Evolutionary conservation across 1,139 yeast genomes (phyloP).

Genomic region (Zygosaccharomyces sapae): DNA sequence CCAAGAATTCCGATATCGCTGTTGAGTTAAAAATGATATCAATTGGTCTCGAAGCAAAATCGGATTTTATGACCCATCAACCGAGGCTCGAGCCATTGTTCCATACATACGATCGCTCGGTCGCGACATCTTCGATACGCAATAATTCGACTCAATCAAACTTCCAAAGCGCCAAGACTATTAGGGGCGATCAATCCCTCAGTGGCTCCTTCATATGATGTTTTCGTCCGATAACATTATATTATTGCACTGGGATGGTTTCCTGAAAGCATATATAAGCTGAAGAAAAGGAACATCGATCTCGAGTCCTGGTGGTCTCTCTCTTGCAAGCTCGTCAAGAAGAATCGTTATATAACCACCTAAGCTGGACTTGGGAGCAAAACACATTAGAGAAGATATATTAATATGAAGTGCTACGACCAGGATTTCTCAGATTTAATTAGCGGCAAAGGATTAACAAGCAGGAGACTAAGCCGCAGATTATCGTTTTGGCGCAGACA

Average conservation of each 20-base stretch:
- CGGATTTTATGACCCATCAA: neutral
- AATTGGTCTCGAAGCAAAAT: neutral
- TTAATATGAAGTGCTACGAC: neutral
- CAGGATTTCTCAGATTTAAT: neutral
- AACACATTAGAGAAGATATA: neutral
- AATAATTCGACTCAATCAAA: too few species aligned
- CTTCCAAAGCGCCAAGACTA: too few species aligned
- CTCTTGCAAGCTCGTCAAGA: too few species aligned
- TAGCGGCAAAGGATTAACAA: neutral
- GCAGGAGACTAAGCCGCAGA: neutral
- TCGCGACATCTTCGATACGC: neutral
- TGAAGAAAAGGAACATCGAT: too few species aligned
- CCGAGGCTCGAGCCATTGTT: neutral
- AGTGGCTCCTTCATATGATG: too few species aligned
- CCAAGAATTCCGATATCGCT: neutral
- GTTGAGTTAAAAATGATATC: too few species aligned
- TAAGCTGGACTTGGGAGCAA: constrained; percentile 1
- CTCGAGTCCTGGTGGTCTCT: too few species aligned
- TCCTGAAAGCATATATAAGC: too few species aligned
- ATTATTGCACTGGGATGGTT: too few species aligned
- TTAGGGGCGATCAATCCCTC: too few species aligned
- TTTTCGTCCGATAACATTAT: too few species aligned
- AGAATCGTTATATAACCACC: neutral
- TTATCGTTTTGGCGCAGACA: neutral
- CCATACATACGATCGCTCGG: neutral